Conservation (phyloP, 2,329 filamentous ascomycete species). For the Alternaria brassicae region DNA sequence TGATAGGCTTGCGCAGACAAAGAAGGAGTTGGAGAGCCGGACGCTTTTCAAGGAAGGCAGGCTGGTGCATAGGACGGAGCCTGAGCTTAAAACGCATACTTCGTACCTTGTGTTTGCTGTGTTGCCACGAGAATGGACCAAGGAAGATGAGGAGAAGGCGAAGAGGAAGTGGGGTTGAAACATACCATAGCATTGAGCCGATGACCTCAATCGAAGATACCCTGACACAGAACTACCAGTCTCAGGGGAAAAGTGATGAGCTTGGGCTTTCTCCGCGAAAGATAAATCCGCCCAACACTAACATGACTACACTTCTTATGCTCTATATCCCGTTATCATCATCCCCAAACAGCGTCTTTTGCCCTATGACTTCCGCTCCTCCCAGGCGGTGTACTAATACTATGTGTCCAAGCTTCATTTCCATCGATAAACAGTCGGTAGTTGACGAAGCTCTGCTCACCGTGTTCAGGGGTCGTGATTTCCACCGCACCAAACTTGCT, state of each 20-base stretch:
- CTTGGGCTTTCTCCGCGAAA: neutral
- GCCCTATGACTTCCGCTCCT: slow-evolving; percentile 50
- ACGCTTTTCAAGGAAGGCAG: slow-evolving; percentile 73
- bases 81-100: slow-evolving; percentile 93
- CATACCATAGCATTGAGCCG: neutral
- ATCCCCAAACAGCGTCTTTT: slow-evolving; percentile 57
- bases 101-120: slow-evolving; percentile 96
- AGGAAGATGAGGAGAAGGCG: slow-evolving; percentile 76
- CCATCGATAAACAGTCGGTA: slow-evolving; percentile 88
- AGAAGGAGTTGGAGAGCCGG: slow-evolving; percentile 42
- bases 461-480: slow-evolving; percentile 71
- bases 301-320: neutral
- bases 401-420: slow-evolving; percentile 74
- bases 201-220: neutral
- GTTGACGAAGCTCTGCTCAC: slow-evolving; percentile 74
- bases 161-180: slow-evolving; percentile 51
- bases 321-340: neutral
- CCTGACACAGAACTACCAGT: neutral
- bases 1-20: slow-evolving; percentile 38
- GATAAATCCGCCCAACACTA: neutral
- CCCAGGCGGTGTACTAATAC: slow-evolving; percentile 53
- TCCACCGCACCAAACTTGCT: slow-evolving; percentile 87
- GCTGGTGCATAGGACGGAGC: slow-evolving; percentile 80
- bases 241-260: too few relatives aligned
- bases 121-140: slow-evolving; percentile 84